Evolutionary conservation across 2,329 filamentous ascomycete genomes (phyloP), one percentile per base, ranked within the genome.

Genomic region (Xenoacremonium recifei): DNA sequence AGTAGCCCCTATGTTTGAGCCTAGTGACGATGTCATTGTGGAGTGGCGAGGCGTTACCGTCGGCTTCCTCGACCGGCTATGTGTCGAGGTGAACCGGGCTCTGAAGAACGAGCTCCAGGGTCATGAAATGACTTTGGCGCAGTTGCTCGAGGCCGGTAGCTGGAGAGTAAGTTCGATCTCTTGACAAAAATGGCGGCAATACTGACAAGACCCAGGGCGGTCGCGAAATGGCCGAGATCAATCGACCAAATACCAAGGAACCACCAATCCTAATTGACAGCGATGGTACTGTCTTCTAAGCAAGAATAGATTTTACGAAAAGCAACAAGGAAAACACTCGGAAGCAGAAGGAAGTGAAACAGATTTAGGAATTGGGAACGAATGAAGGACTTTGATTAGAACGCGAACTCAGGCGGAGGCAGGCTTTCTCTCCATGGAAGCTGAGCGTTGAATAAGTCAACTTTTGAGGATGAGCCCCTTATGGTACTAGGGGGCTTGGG

Each of bases 181-280:
- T 18, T n/a, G n/a, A n/a, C n/a, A n/a, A n/a, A 21, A 35, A 13
- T 12, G n/a, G 9, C 29, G 12, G 7, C 6, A 11, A 17, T n/a
- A 21, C 53, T 58, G 50, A 55, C 53, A 42, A 34, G 16, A 29
- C 40, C n/a, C 44, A 80, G 91, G 92, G 92, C 57, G 93, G 93
- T 45, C 84, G 93, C 61, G 93, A 97, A 70, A 87, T 97, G 63
- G 93, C 93, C 49, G 92, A 96, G 70, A 89, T 96, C 51, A 92
- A 89, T 55, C 79, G 93, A 54, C 93, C 93, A 17, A 97, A 96
- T 60, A 97, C 93, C 39, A 96, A 93, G 70, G 89, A 95, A 64
- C 89, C 92, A 21, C 93, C 93, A 4, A 97, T 99, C 61, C 84
- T 96, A 70, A 96, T 97, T 57, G 79, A 95, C 54, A 96, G 89